Evolutionary conservation across 345 rosid species (phyloP).

Genomic region (Melaleuca quinquenervia): DNA sequence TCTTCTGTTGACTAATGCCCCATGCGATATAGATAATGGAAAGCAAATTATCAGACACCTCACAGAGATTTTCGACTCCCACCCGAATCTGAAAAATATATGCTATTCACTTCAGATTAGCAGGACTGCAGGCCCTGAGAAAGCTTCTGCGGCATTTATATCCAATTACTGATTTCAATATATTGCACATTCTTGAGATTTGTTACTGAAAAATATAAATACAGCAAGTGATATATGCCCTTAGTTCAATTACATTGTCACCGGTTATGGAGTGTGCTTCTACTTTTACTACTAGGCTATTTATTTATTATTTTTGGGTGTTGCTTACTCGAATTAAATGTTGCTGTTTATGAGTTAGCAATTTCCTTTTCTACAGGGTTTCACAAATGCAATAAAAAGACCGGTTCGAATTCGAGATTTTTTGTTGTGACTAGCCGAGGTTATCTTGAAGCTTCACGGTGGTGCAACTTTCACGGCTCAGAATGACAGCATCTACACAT

Average conservation of each 20-base stretch:
- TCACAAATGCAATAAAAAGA: slow-evolving; percentile 86
- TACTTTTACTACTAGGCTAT: background rate
- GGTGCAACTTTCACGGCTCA: background rate
- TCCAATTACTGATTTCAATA: background rate
- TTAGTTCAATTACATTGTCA: background rate
- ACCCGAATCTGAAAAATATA: background rate
- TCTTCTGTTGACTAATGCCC: background rate
- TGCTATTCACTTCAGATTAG: background rate
- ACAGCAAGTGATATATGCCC: background rate
- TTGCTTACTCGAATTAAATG: background rate
- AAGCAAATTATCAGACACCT: background rate
- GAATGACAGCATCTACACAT: background rate
- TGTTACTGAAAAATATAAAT: background rate
- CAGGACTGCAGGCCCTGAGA: background rate
- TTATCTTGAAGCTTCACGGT: background rate
- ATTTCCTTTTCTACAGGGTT: slow-evolving; percentile 37
- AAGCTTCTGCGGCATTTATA: background rate
- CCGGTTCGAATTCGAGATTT: slow-evolving; percentile 81
- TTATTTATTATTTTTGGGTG: background rate
- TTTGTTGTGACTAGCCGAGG: slow-evolving; percentile 13
- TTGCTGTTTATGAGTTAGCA: background rate
- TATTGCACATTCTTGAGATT: background rate
- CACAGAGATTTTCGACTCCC: background rate
- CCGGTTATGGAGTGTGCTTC: background rate
- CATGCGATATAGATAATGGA: background rate